A percentile compares a stretch with the other conserved stretches of the same genome.
Evolutionary conservation across 2,329 filamentous ascomycete genomes (phyloP).

Genomic region (Xylariaceae sp.): DNA sequence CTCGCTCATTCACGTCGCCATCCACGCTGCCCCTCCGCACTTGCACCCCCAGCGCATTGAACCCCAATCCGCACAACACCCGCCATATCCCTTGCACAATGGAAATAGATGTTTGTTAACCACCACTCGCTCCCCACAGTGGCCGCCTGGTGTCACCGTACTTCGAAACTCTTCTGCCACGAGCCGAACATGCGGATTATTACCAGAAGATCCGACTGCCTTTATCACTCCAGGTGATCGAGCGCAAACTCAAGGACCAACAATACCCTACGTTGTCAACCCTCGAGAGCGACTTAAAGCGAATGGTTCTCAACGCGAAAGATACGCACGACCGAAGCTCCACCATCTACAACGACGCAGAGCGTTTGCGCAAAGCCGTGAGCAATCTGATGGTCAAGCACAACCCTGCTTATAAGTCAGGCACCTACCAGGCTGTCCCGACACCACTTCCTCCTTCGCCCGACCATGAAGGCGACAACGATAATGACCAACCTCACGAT

Average conservation of each 20-base stretch:
- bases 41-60: neutral
- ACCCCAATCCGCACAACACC: neutral
- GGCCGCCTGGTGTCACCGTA: constrained; percentile 68
- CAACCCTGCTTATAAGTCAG: constrained; percentile 73
- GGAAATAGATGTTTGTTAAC: constrained; percentile 18
- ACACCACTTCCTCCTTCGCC: constrained; percentile 59
- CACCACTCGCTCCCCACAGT: constrained; percentile 37
- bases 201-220: constrained; percentile 73
- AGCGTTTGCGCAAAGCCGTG: constrained; percentile 77
- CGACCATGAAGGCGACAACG: constrained; percentile 38
- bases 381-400: constrained; percentile 83
- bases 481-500: constrained; percentile 22
- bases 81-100: neutral
- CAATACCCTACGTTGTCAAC: constrained; percentile 67
- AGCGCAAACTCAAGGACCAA: constrained; percentile 64
- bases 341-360: constrained; percentile 73
- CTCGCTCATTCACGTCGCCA: neutral
- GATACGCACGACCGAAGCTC: constrained; percentile 72
- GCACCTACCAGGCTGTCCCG: constrained; percentile 63
- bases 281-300: constrained; percentile 80
- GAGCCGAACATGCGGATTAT: constrained; percentile 64
- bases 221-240: constrained; percentile 70
- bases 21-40: neutral
- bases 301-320: constrained; percentile 83
- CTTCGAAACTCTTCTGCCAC: constrained; percentile 67